Evolutionary conservation across 306 rosid species (phyloP).

Genomic region (Hylodesmum podocarpum): DNA sequence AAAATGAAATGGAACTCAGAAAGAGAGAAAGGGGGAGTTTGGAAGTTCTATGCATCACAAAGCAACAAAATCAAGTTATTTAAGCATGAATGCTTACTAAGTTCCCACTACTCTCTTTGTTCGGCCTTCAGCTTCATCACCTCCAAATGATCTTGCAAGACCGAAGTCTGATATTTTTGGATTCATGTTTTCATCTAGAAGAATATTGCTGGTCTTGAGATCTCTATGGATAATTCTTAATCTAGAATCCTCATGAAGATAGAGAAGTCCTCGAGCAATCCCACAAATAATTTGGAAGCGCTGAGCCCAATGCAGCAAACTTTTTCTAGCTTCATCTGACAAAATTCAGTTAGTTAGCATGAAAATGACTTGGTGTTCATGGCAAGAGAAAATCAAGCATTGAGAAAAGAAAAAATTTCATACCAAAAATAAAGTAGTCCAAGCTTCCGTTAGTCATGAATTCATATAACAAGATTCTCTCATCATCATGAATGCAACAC

Average conservation of each 20-base stretch:
- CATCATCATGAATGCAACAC: slow-evolving; percentile 52
- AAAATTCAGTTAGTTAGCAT: slow-evolving; percentile 13
- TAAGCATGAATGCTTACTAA: slow-evolving; percentile 46
- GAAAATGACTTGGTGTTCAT: neutral
- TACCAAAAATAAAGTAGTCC: slow-evolving; percentile 69
- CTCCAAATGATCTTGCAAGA: slow-evolving; percentile 49
- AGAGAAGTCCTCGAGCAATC: slow-evolving; percentile 50
- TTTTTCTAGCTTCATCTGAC: slow-evolving; percentile 31
- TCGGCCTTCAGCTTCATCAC: slow-evolving; percentile 40
- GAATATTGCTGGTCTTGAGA: slow-evolving; percentile 55
- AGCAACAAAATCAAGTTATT: neutral
- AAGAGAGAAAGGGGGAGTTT: neutral
- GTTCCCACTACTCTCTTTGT: slow-evolving; percentile 58
- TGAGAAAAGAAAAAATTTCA: neutral
- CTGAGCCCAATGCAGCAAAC: slow-evolving; percentile 34
- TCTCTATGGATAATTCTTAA: slow-evolving; percentile 57
- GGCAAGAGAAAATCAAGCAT: neutral
- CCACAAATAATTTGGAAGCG: slow-evolving; percentile 55
- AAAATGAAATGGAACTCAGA: neutral
- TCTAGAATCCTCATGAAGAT: slow-evolving; percentile 64
- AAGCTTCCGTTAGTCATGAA: slow-evolving; percentile 64
- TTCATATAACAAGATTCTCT: slow-evolving; percentile 59
- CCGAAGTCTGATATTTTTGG: slow-evolving; percentile 76
- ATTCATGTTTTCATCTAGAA: slow-evolving; percentile 51
- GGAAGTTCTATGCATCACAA: neutral